phyloP scores from a whole-genome alignment of 495 filamentous ascomycete genomes.

The Wilcoxina mikolae region DNA sequence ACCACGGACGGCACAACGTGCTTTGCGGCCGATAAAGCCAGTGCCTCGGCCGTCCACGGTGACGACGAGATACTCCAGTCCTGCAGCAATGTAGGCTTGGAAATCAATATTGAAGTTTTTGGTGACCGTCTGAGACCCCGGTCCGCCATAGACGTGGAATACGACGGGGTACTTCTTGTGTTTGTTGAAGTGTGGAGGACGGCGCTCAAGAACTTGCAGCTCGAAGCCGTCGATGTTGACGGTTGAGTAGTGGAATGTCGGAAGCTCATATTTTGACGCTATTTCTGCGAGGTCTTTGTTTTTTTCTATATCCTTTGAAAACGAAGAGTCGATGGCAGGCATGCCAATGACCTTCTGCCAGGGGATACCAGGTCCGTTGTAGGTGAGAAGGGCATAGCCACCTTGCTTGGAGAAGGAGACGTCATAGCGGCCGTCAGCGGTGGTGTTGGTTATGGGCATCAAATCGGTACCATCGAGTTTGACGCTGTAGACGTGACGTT shows the following conservation, averaged over 20 bases:
- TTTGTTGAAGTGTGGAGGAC: slow-evolving; percentile 77
- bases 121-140: slow-evolving; percentile 71
- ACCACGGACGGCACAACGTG: slow-evolving; percentile 65
- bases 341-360: slow-evolving; percentile 87
- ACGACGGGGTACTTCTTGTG: slow-evolving; percentile 82
- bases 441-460: slow-evolving; percentile 55
- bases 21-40: slow-evolving; percentile 72
- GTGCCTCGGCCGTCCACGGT: slow-evolving; percentile 91
- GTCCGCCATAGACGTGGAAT: slow-evolving; percentile 85
- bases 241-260: slow-evolving; percentile 70
- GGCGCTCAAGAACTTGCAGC: slow-evolving; percentile 77
- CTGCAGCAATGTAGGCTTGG: slow-evolving; percentile 75
- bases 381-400: slow-evolving; percentile 68
- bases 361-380: slow-evolving; percentile 71
- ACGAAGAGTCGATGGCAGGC: slow-evolving; percentile 45
- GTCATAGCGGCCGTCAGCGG: slow-evolving; percentile 64
- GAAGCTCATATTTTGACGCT: slow-evolving; percentile 64
- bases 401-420: slow-evolving; percentile 72
- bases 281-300: slow-evolving; percentile 53
- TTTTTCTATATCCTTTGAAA: slow-evolving; percentile 58
- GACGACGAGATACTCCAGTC: slow-evolving; percentile 84
- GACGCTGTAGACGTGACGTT: slow-evolving; percentile 83
- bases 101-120: slow-evolving; percentile 77
- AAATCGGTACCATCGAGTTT: slow-evolving; percentile 62
- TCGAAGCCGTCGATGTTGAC: slow-evolving; percentile 64